Evolutionary conservation across 2,329 filamentous ascomycete genomes (phyloP).

Genomic region (Macrophomina phaseolina): DNA sequence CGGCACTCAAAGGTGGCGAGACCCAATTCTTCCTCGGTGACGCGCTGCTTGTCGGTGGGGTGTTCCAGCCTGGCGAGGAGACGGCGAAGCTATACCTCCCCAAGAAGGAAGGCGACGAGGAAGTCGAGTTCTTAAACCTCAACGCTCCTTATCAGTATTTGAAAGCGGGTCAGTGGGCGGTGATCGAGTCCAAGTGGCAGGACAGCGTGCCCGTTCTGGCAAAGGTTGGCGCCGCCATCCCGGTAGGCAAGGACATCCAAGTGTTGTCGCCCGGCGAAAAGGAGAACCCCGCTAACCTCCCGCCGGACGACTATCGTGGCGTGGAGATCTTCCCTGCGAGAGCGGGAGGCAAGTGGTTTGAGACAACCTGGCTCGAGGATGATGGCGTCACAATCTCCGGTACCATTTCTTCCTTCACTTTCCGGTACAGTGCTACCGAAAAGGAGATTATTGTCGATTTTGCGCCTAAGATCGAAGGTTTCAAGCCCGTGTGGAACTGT

Average conservation of each 20-base stretch:
- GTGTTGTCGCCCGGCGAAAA: slow-evolving; percentile 59
- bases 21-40: slow-evolving; percentile 77
- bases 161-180: slow-evolving; percentile 59
- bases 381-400: slow-evolving; percentile 57
- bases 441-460: slow-evolving; percentile 53
- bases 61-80: slow-evolving; percentile 65
- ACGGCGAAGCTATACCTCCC: slow-evolving; percentile 68
- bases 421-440: slow-evolving; percentile 43
- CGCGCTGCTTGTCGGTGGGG: slow-evolving; percentile 64
- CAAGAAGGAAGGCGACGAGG: slow-evolving; percentile 42
- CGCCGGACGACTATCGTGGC: slow-evolving; percentile 61
- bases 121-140: slow-evolving; percentile 67
- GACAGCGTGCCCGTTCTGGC: slow-evolving; percentile 62
- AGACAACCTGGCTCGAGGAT: slow-evolving; percentile 61
- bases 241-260: slow-evolving; percentile 58
- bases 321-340: slow-evolving; percentile 63
- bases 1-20: slow-evolving; percentile 65
- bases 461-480: slow-evolving; percentile 47
- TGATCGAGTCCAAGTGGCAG: slow-evolving; percentile 58
- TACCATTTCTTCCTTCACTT: slow-evolving; percentile 37
- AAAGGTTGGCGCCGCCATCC: slow-evolving; percentile 60
- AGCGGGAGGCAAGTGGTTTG: slow-evolving; percentile 44
- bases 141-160: slow-evolving; percentile 66
- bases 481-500: slow-evolving; percentile 57
- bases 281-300: slow-evolving; percentile 51